Evolutionary conservation across 2,329 filamentous ascomycete genomes (phyloP), one percentile per base, ranked within the genome.

Genomic region (Pseudopithomyces chartarum): DNA sequence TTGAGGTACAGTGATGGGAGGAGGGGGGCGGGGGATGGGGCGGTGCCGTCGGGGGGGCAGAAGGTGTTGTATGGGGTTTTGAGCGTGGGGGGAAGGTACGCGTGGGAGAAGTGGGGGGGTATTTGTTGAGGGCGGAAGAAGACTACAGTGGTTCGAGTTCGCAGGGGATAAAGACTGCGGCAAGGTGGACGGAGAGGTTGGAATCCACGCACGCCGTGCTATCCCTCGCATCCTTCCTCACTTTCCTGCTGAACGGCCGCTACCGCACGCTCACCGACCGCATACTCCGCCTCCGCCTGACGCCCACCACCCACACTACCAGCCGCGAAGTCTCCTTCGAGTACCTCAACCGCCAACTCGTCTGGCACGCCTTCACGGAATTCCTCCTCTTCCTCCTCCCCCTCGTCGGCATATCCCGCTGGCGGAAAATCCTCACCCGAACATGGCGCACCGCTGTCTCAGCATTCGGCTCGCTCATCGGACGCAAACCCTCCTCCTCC

Each of bases 351-450:
- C 88, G 95, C 46, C 95, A 99, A 78, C 86, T 99, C 11, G 95
- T 99, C 36, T 99, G 95, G 95, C 95, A 99, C 77, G 95, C 95
- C n/a, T 97, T 99, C 69, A 99, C 95, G 23, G 95, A 99, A 74
- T 99, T 99, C 68, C 82, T 99, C n/a, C 85, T 99, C 32, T 99
- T 98, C 75, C 85, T 98, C 17, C 83, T 99, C n/a, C 95, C 95
- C 0, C 84, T 99, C n/a, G 90, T 99, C 40, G 95, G 95, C 50
- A 94, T 99, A 65, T 89, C 90, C 69, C 86, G 92, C 63, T 99
- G 95, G 95, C 86, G 92, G 56, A 85, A 93, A 63, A 97, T 94
- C 89, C 81, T 97, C n/a, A 83, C 85, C 19, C 85, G 92, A 60
- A 87, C 88, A n/a, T 96, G 92, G 91, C 87, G 90, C 65, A 92